Conservation (phyloP, 805 yeast species). For the Ogataea polymorpha region DNA sequence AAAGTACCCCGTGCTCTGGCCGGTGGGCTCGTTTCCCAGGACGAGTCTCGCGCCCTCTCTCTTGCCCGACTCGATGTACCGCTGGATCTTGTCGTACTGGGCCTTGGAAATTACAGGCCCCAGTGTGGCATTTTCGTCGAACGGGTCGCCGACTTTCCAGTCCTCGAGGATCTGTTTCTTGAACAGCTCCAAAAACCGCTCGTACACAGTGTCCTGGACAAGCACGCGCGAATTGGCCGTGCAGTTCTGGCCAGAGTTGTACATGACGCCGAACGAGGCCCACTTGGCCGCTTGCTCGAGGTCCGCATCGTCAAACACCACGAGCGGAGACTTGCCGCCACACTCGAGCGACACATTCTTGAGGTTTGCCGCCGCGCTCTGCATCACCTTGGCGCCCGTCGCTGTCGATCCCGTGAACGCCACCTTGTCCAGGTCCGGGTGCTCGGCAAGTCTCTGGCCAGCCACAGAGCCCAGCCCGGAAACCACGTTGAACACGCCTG, state of each 20-base stretch:
- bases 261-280: conserved; percentile 64
- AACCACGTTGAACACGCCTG: conserved; percentile 71
- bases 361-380: conserved; percentile 56
- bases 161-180: conserved; percentile 43
- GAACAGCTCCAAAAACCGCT: conserved; percentile 45
- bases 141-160: conserved; percentile 58
- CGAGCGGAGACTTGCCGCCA: conserved; percentile 69
- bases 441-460: conserved; percentile 65
- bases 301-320: conserved; percentile 62
- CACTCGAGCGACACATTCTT: conserved; percentile 68
- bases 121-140: conserved; percentile 43
- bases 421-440: conserved; percentile 53
- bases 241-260: conserved; percentile 67
- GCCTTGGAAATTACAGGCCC: conserved; percentile 62
- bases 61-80: conserved; percentile 44
- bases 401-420: conserved; percentile 67
- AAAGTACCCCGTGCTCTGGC: conserved; percentile 56
- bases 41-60: conserved; percentile 47
- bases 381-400: conserved; percentile 65
- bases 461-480: conserved; percentile 69
- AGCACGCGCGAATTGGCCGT: conserved; percentile 63
- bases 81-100: conserved; percentile 51
- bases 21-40: conserved; percentile 40
- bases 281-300: conserved; percentile 63
- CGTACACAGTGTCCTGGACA: conserved; percentile 55